phyloP scores from a whole-genome alignment of 306 rosid genomes.

The Hippophae rhamnoides region DNA sequence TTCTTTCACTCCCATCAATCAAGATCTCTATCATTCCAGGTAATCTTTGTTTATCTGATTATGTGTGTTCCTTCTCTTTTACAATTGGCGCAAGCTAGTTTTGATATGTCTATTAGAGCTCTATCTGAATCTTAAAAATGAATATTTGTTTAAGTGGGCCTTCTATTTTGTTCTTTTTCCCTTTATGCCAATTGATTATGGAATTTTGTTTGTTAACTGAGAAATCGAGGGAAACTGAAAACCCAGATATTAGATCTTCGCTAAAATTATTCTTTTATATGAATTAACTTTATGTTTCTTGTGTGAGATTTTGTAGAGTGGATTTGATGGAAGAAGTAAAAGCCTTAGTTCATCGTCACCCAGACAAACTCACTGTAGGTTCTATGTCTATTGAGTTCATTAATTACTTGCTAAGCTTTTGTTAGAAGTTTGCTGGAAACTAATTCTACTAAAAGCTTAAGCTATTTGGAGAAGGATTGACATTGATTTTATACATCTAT shows the following conservation, averaged over 20 bases:
- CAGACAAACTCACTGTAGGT: constrained; percentile 64
- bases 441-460: too few species aligned
- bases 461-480: too few species aligned
- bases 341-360: constrained; percentile 77
- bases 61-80: not conserved
- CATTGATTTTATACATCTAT: too few species aligned
- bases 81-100: not conserved
- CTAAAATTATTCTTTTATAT: not conserved
- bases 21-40: constrained; percentile 94
- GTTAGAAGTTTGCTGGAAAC: too few species aligned
- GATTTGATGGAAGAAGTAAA: constrained; percentile 67
- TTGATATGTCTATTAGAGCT: not conserved
- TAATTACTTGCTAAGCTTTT: constrained; percentile 10
- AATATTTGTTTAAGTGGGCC: not conserved
- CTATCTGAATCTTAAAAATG: not conserved
- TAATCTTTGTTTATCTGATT: not conserved
- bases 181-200: not conserved
- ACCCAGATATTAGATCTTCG: not conserved
- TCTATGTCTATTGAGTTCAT: constrained; percentile 4
- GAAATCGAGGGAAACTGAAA: constrained; percentile 9
- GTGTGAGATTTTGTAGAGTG: constrained; percentile 46
- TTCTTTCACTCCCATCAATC: constrained; percentile 44
- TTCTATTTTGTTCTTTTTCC: not conserved
- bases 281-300: constrained; percentile 11
- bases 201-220: not conserved